Base-by-base conservation (phyloP, 139 green algal species). In the Picochlorum costavermella region DNA sequence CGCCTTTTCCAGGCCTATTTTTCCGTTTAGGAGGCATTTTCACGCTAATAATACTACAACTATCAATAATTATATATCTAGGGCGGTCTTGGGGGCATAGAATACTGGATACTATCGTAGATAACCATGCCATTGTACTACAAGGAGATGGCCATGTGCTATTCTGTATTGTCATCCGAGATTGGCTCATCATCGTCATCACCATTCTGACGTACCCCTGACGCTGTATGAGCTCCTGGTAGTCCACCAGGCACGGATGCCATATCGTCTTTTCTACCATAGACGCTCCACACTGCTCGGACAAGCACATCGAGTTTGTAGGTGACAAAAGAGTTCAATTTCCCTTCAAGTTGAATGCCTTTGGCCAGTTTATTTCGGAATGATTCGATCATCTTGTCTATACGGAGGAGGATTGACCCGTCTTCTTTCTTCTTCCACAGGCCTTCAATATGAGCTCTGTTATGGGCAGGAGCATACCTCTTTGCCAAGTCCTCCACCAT, bases 371-470 rank as follows among this genome's bases (percentile, higher is more conserved):
- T 17, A 13, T 40, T 50, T 17, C 8, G 49, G n/a, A 75, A 55
- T 13, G 69, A 75, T 5, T 37, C 48, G 5, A 55, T 44, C 48
- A 85, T 63, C 51, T 85, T 85, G 16, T 81, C 26, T 3, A 61
- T 23, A 2, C 57, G 23, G 3, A 30, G 70, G 13, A 33, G 20
- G n/a, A 28, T 5, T 5, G 17, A 20, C 16, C 75, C 69, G 0
- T 76, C 72, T 6, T 64, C 55, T 28, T 11, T 20, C n/a, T 53
- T 53, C 3, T 23, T 53, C 75, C 78, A 83, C 4, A 36, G 28
- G 33, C 53, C 65, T 4, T 36, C 45, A 56, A 84, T 33, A 29
- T 77, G 61, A 1, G 61, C 60, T 43, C 55, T 50, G 25, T 67
- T 51, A 13, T 14, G 68, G 2, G 45, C 5, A 40, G 13, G 13